phyloP scores from a whole-genome alignment of 2,329 filamentous ascomycete genomes.

The Diaporthe destruens region DNA sequence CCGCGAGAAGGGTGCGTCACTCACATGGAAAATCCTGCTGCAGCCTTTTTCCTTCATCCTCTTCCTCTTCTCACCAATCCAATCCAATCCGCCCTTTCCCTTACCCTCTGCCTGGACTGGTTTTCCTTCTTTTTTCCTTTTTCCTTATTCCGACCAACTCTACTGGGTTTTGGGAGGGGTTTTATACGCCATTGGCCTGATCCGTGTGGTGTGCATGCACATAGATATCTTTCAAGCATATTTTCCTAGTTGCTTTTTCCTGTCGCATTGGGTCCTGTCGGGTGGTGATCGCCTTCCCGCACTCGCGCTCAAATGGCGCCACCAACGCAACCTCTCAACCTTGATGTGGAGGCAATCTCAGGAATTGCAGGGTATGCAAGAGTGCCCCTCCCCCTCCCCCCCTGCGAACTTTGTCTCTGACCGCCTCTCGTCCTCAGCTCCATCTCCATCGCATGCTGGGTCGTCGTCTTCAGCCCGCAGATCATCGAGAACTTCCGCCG shows the following conservation, averaged over 20 bases:
- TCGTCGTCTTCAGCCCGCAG: conserved; percentile 96
- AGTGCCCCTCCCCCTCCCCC: no score
- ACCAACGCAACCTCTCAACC: conserved; percentile 69
- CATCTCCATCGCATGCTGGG: conserved; percentile 97
- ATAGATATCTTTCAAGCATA: background rate
- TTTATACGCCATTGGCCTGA: background rate
- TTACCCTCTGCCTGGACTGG: background rate
- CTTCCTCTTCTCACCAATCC: background rate
- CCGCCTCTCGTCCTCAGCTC: conserved; percentile 68
- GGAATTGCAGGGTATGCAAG: conserved; percentile 82
- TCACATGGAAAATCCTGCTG: conserved; percentile 40
- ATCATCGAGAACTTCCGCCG: conserved; percentile 95
- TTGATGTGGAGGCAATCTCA: conserved; percentile 91
- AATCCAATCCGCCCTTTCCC: no score
- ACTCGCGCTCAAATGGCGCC: conserved; percentile 60
- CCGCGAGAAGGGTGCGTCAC: conserved; percentile 28
- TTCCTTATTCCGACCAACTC: background rate
- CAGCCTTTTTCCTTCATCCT: conserved; percentile 1
- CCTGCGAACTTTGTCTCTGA: no score
- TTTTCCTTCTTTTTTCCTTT: background rate
- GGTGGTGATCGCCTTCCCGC: background rate
- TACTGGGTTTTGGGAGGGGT: conserved; percentile 9
- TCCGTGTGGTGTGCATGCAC: background rate
- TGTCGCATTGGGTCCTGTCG: background rate
- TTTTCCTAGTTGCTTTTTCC: conserved; percentile 4